Conservation (phyloP, 164 flowering plant genomes). For the Tinospora cordifolia region DNA sequence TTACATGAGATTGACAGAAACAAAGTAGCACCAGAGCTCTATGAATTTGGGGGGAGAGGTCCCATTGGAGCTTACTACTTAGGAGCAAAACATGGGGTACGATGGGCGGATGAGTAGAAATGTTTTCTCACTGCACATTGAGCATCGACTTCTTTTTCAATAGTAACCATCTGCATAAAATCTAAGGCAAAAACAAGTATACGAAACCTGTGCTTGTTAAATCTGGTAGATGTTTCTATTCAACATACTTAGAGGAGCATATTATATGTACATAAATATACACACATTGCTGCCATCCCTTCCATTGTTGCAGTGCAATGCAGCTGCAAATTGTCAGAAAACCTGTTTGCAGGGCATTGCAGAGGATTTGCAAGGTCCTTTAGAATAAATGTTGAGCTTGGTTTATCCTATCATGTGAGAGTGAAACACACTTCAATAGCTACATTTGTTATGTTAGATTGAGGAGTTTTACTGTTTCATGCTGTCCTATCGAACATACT, state of each 20-base stretch:
- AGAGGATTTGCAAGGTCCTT: neutral
- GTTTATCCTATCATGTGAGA: too few relatives aligned
- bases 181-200: neutral
- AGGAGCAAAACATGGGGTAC: constrained; percentile 36
- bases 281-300: neutral
- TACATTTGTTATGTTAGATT: too few relatives aligned
- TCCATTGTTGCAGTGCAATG: neutral
- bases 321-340: neutral
- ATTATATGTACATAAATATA: neutral
- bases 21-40: constrained; percentile 45
- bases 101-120: constrained; percentile 35
- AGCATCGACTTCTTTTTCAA: neutral
- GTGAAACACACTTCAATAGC: too few relatives aligned
- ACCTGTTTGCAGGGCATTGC: neutral
- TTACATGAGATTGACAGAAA: constrained; percentile 41
- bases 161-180: neutral
- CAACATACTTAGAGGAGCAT: too few relatives aligned
- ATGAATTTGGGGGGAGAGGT: constrained; percentile 40
- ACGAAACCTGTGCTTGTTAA: neutral
- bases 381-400: too few relatives aligned
- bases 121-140: neutral
- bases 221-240: too few relatives aligned
- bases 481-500: too few relatives aligned
- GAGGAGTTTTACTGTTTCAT: too few relatives aligned
- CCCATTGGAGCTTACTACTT: constrained; percentile 36